Evolutionary conservation across 768 basidiomycete genomes (phyloP).

Genomic region (Phaeotremella fagi): DNA sequence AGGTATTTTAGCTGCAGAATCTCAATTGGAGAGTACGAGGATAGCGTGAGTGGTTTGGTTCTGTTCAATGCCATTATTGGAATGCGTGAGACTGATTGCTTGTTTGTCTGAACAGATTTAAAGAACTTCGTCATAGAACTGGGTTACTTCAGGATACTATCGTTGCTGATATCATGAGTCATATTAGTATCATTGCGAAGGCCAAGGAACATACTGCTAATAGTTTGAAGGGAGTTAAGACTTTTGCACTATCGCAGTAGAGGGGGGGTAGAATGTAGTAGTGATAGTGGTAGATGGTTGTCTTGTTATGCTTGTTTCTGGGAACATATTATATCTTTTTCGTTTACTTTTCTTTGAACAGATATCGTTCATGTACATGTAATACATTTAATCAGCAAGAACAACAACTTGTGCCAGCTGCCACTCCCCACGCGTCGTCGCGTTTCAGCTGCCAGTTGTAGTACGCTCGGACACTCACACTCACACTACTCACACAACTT

Average conservation of each 20-base stretch:
- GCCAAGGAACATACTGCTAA: conserved; percentile 42
- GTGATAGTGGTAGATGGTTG: background rate
- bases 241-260: conserved; percentile 38
- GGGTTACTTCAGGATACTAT: conserved; percentile 29
- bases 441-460: too few relatives aligned
- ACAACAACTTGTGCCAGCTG: too few relatives aligned
- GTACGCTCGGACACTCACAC: too few relatives aligned
- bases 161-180: conserved; percentile 25
- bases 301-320: background rate
- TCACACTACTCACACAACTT: too few relatives aligned
- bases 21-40: conserved; percentile 40
- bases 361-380: too few relatives aligned
- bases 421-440: background rate
- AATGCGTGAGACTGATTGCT: too few relatives aligned
- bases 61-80: background rate
- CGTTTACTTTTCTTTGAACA: too few relatives aligned
- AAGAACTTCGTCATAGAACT: conserved; percentile 37
- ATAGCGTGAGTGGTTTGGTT: conserved; percentile 36
- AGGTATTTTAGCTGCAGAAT: conserved; percentile 38
- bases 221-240: conserved; percentile 30
- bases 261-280: background rate
- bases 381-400: too few relatives aligned
- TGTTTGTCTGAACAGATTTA: conserved; percentile 25
- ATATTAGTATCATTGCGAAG: conserved; percentile 41
- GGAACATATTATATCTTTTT: too few relatives aligned